Percentiles rank a stretch among this genome's conserved stretches.
phyloP scores from a whole-genome alignment of 306 rosid species.

The Luffa acutangula region DNA sequence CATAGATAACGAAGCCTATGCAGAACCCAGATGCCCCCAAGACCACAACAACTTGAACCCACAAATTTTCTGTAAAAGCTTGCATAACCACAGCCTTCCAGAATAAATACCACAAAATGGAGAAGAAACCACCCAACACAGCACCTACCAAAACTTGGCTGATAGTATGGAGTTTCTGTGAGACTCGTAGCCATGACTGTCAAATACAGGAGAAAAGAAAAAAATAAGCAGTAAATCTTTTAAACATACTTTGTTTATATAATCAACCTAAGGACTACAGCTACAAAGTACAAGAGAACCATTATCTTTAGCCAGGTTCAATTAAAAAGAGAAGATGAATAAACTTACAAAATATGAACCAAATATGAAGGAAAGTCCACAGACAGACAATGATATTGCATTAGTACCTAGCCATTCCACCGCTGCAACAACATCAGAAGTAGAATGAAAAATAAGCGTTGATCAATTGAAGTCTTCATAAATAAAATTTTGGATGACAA shows the following conservation, averaged over 20 bases:
- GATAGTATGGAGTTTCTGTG: slow-evolving; percentile 56
- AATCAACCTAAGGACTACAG: background rate
- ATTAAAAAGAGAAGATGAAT: background rate
- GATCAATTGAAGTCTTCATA: background rate
- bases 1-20: slow-evolving; percentile 42
- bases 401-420: slow-evolving; percentile 64
- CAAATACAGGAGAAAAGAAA: slow-evolving; percentile 10
- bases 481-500: background rate
- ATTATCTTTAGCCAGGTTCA: slow-evolving; percentile 2
- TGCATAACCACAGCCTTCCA: slow-evolving; percentile 46
- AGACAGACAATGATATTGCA: slow-evolving; percentile 19
- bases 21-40: slow-evolving; percentile 45
- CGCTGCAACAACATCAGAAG: slow-evolving; percentile 32
- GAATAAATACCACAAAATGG: slow-evolving; percentile 47
- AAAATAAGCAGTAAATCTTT: slow-evolving; percentile 9
- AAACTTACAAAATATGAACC: slow-evolving; percentile 76
- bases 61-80: slow-evolving; percentile 39
- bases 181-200: slow-evolving; percentile 83
- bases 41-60: slow-evolving; percentile 44
- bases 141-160: slow-evolving; percentile 82
- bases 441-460: background rate
- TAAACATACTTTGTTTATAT: background rate
- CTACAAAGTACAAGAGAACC: background rate
- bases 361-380: slow-evolving; percentile 38
- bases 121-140: slow-evolving; percentile 38